Evolutionary conservation across 2,329 filamentous ascomycete genomes (phyloP), one percentile per base, ranked within the genome.

Genomic region (Didymellaceae sp.): DNA sequence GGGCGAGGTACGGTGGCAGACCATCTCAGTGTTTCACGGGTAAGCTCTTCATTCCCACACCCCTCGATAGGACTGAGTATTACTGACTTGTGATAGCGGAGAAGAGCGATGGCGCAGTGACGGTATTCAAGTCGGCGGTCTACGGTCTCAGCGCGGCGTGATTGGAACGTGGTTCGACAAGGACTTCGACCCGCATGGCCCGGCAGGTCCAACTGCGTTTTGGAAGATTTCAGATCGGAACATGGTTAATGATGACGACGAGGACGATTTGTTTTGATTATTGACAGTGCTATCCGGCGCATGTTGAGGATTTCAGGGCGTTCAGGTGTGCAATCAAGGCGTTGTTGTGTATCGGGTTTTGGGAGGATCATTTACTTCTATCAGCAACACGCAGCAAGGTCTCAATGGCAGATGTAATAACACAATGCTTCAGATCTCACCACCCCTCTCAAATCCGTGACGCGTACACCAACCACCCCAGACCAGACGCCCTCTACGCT

Each of bases 141-240:
- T 84, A 1, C 74, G 77, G 39, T 86, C 86, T 5, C 83, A 81
- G 6, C 79, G 88, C 6, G 88, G 88, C 1, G 84, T 91, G 0
- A 65, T 91, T 2, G 89, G 89, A 0, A 86, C 84, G 42, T 93
- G 89, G 89, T 92, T 91, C 62, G 88, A 90, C 62, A 86, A 85
- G 60, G 83, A 90, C 67, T 86, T 83, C 60, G 85, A 89, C 54
- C 68, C 76, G 1, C 82, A 86, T 59, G 88, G 89, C 0, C 89
- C 89, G 0, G 87, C 82, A 2, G 89, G 89, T 0, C 89, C 89
- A 1, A 90, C 86, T 1, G 86, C 86, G 0, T 91, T 90, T 63
- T 93, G 89, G 88, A 92, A 92, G 72, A 77, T 86, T 9, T 82
- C 78, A 33, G 84, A 88, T 58, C 45, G 49, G 8, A 43, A 34